These are phyloP conservation scores for Macrophomina pseudophaseolina DNA, from an alignment of 2,329 filamentous ascomycete genomes.

Conservation along the genomic window DNA sequence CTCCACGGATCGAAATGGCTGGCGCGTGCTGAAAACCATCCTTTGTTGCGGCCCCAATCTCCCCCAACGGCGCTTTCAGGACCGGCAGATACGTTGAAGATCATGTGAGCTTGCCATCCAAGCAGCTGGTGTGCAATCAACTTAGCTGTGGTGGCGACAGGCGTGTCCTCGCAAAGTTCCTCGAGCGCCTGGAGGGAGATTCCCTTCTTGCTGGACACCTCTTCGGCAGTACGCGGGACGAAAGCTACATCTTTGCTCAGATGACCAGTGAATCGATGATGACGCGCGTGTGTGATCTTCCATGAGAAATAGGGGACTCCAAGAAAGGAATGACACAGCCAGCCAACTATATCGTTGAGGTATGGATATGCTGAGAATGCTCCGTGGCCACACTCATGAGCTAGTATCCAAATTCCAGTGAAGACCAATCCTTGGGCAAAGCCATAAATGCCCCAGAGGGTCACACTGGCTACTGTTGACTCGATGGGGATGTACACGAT, in stretches of 20 bases:
- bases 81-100: conserved; percentile 55
- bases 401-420: conserved; percentile 73
- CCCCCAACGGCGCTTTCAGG: conserved; percentile 3
- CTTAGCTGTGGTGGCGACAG: conserved; percentile 60
- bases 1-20: conserved; percentile 67
- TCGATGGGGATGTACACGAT: not conserved
- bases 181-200: conserved; percentile 40
- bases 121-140: conserved; percentile 67
- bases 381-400: conserved; percentile 73
- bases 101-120: conserved; percentile 68
- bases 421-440: conserved; percentile 69
- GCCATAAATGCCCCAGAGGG: conserved; percentile 64
- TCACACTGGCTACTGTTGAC: not conserved
- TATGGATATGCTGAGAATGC: conserved; percentile 63
- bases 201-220: conserved; percentile 9
- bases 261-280: conserved; percentile 71
- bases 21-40: conserved; percentile 15
- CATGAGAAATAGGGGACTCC: conserved; percentile 75
- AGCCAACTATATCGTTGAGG: conserved; percentile 68
- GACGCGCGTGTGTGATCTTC: conserved; percentile 72
- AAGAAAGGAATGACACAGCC: conserved; percentile 67
- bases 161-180: conserved; percentile 61
- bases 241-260: conserved; percentile 65
- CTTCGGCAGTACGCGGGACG: conserved; percentile 35
- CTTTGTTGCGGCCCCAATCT: not conserved